phyloP scores from a whole-genome alignment of 192 early-diverging fungal genomes.

The Pecoramyces ruminantium region DNA sequence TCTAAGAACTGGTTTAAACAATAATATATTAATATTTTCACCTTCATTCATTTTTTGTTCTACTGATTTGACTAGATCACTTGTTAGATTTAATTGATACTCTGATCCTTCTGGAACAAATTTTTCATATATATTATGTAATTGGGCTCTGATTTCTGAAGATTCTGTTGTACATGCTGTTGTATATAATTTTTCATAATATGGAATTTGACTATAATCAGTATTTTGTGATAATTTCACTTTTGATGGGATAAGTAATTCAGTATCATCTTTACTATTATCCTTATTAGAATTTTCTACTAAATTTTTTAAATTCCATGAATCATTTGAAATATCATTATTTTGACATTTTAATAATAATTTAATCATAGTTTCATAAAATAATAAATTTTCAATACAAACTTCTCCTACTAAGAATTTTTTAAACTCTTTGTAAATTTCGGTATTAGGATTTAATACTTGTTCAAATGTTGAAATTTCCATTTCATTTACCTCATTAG shows the following conservation, averaged over 20 bases:
- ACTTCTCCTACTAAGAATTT: background rate
- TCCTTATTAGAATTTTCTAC: background rate
- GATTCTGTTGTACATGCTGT: background rate
- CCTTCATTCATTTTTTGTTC: background rate
- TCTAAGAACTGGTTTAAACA: background rate
- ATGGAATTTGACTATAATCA: background rate
- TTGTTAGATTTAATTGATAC: background rate
- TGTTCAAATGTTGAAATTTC: background rate
- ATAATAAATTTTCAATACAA: background rate
- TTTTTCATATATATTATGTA: background rate
- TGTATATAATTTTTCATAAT: background rate
- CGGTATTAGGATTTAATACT: background rate
- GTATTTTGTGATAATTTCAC: background rate
- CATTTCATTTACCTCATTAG: background rate
- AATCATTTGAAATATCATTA: background rate
- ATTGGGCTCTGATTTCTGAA: background rate
- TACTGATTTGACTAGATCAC: background rate
- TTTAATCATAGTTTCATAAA: background rate
- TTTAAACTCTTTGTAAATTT: background rate
- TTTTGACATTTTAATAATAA: background rate
- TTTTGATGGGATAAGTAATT: background rate
- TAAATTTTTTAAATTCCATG: background rate
- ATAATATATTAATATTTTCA: background rate
- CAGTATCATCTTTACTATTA: background rate
- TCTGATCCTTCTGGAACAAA: background rate